Percentiles rank a stretch among this genome's conserved stretches.
phyloP scores from a whole-genome alignment of 2,329 filamentous ascomycete genomes.

The Aspergillus neoniger region DNA sequence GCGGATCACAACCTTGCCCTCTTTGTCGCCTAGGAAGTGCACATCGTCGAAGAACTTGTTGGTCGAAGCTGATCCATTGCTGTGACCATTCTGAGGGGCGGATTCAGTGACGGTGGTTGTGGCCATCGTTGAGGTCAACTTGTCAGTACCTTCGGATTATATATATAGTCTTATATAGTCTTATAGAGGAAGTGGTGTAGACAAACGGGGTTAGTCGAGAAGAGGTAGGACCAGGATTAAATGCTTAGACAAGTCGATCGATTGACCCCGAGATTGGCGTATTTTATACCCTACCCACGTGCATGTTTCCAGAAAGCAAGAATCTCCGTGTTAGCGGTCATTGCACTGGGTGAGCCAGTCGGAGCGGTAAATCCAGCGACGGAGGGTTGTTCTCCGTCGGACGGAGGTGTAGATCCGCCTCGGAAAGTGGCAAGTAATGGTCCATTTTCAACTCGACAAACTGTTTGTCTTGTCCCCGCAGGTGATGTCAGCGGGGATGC shows the following conservation, averaged over 20 bases:
- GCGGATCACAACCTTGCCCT: conserved; percentile 14
- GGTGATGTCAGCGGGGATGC: not conserved
- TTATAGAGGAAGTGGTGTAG: not conserved
- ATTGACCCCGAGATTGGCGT: not conserved
- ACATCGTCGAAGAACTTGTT: conserved; percentile 2
- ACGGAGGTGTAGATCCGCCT: not conserved
- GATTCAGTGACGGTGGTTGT: not conserved
- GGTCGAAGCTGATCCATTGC: not conserved
- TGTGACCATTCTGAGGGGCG: not conserved
- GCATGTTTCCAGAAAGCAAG: not conserved
- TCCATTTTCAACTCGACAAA: not conserved
- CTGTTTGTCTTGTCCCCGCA: not conserved
- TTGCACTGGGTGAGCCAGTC: not conserved
- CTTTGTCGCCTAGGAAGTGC: conserved; percentile 15
- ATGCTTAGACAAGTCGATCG: not conserved
- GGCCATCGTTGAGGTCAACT: not conserved
- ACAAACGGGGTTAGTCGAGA: not conserved
- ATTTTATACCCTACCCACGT: not conserved
- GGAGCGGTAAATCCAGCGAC: not conserved
- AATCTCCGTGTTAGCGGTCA: not conserved
- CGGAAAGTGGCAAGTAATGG: not conserved
- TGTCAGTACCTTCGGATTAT: too few species aligned
- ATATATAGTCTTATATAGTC: not conserved
- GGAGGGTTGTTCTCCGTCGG: not conserved
- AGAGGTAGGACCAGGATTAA: not conserved